These are phyloP conservation scores for Bacidia rubella DNA, from an alignment of 495 filamentous ascomycete genomes.

Conservation along the genomic window DNA sequence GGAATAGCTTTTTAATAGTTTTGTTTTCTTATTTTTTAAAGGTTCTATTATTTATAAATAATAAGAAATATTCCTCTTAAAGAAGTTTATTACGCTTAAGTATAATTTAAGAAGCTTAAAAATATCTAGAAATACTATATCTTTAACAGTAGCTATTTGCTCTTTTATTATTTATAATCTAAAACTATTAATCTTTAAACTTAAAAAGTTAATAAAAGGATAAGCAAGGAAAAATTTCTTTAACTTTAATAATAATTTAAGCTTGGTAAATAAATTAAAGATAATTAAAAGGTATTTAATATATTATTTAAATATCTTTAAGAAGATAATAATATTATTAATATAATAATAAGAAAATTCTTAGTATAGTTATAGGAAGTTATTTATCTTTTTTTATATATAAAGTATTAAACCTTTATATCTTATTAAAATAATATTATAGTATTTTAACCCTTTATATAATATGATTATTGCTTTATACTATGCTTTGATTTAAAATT, in stretches of 20 bases:
- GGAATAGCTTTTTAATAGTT: neutral
- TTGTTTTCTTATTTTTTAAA: neutral
- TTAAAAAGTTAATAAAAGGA: neutral
- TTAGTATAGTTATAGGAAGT: neutral
- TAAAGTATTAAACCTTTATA: neutral
- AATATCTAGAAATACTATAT: neutral
- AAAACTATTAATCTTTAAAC: neutral
- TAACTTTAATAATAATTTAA: neutral
- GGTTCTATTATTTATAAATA: neutral
- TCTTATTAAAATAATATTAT: neutral
- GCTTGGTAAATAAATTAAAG: neutral
- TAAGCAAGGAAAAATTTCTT: neutral
- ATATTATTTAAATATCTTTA: conserved; percentile 4
- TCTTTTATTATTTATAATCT: neutral
- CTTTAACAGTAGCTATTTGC: neutral
- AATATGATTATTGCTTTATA: neutral
- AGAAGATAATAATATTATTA: conserved; percentile 6
- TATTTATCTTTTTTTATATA: conserved; percentile 4
- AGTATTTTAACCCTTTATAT: neutral
- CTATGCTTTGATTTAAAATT: neutral
- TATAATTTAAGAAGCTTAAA: neutral
- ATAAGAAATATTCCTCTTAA: neutral
- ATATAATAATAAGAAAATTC: conserved; percentile 3
- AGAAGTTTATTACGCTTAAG: neutral
- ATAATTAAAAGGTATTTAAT: conserved; percentile 1